Evolutionary conservation across 1,284 basidiomycete species (phyloP).

Genomic region (Spongiforma sp.): DNA sequence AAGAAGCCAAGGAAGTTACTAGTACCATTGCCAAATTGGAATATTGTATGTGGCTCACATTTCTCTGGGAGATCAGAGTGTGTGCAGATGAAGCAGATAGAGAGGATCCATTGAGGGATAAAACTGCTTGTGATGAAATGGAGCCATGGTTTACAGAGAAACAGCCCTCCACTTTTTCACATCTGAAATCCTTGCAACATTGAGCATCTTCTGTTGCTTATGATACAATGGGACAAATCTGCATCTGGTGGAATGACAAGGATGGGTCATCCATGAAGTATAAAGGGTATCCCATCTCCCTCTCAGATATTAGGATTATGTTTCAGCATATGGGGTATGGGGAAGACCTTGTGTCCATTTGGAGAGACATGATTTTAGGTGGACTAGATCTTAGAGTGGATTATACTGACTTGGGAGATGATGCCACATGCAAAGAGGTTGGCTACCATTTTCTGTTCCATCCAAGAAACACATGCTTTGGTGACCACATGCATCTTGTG

Average conservation of each 20-base stretch:
- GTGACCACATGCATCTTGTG: neutral
- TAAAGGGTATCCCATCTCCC: constrained; percentile 20
- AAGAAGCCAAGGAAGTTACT: constrained; percentile 24
- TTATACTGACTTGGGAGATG: neutral
- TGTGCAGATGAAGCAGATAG: neutral
- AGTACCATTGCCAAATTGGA: constrained; percentile 20
- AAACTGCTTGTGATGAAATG: neutral
- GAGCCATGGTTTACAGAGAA: constrained; percentile 28
- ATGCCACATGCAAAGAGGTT: constrained; percentile 8
- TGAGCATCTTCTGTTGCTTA: constrained; percentile 24
- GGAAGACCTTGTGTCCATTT: constrained; percentile 3
- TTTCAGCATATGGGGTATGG: constrained; percentile 21
- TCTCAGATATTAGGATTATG: constrained; percentile 17
- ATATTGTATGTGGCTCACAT: constrained; percentile 27
- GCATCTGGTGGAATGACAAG: constrained; percentile 32
- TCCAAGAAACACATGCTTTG: constrained; percentile 10
- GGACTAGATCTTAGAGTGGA: constrained; percentile 16
- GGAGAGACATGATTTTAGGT: constrained; percentile 25
- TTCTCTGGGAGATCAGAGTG: constrained; percentile 23
- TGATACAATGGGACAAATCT: constrained; percentile 19
- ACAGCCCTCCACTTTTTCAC: constrained; percentile 25
- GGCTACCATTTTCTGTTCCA: constrained; percentile 3
- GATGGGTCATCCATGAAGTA: constrained; percentile 21
- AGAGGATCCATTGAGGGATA: too few relatives aligned
- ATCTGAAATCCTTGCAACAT: constrained; percentile 27